Base-by-base conservation (phyloP, 2,329 filamentous ascomycete genomes). In the Bipolaris zeicola region DNA sequence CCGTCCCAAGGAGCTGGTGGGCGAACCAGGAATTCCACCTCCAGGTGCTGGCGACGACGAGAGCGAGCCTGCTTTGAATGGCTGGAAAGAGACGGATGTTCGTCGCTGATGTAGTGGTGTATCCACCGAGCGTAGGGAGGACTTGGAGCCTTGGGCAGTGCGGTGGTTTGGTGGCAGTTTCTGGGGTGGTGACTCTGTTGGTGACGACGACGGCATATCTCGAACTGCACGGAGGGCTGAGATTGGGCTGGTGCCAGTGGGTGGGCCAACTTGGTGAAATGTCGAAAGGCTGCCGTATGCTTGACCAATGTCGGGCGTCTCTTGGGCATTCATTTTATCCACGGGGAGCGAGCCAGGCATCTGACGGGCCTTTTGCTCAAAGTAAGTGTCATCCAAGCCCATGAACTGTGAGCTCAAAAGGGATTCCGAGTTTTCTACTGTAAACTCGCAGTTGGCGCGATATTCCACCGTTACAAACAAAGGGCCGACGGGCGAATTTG, bases 61-160 rank as follows among this genome's bases (percentile, higher is more conserved):
- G n/a, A 98, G 81, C 1, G 94, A 96, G 10, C 94, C 94, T 13
- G 93, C 91, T 77, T 99, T 99, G 81, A 99, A 99, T 0, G 94
- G 93, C 66, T 96, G 91, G 68, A 97, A 96, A 0, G 91, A 96
- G 20, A 96, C 86, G 0, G 92, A 97, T 6, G 90, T 88, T 50
- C 92, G 86, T 66, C 92, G 85, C 50, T 83, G 83, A 45, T 83
- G 78, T 20, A 76, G 69, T 20, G 79, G 80, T 41, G 72, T 72
- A 43, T 90, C 86, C 38, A 79, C 76, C 6, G 80, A 80, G 37
- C 80, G 78, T 54, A 80, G 75, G 50, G 77, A 82, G 54, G 77
- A 81, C 68, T 79, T 85, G 63, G 78, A 82, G 6, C 77, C 78
- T 58, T 81, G 79, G 14, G 75, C 74, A 20, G 72, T 76, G 43